Evolutionary conservation across 352 stramenopile genomes (phyloP), one percentile per base, ranked within the genome.

Genomic region (Globisporangium middletonii): DNA sequence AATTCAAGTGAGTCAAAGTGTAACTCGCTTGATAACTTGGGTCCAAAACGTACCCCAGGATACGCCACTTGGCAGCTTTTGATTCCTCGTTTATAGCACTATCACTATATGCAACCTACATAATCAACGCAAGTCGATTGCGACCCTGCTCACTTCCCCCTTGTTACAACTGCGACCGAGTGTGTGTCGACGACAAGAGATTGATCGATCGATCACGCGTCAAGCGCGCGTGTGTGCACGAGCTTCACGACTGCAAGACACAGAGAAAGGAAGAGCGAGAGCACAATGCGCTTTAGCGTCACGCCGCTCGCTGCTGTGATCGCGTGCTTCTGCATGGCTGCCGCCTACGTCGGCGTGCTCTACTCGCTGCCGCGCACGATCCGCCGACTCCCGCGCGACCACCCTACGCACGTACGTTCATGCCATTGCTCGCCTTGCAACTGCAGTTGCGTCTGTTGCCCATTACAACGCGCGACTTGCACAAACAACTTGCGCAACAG

Each of bases 261-360:
- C 23, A 23, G 23, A 23, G 23, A 23, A 23, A 23, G 23, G 23
- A 23, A 19, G 9, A 9, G 28, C 23, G 13, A 11, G 30, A 33
- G 35, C 42, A 89, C 79, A 61, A 92, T 92, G 83, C 79, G 80
- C 62, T 92, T 92, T 65, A 88, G 81, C 55, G 80, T 90, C 50
- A 79, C 73, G 28, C 55, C 74, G 28, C 82, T 68, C 49, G 77
- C 78, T 55, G 86, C 86, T 35, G 65, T 92, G 53, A 57, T 83
- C 50, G 79, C 86, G 27, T 96, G 84, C 67, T 80, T 90, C 47
- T 77, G 68, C 60, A 91, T 96, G 84, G 82, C 84, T 27, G 69
- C 71, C 30, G 81, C 76, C 26, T 96, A 94, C 69, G 87, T 96
- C 43, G 85, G 85, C 50, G 79, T 94, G 60, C 77, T 96, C 46